Evolutionary conservation across 768 basidiomycete species (phyloP), one percentile per base, ranked within the genome.

Genomic region (Sarcomyxa edulis): DNA sequence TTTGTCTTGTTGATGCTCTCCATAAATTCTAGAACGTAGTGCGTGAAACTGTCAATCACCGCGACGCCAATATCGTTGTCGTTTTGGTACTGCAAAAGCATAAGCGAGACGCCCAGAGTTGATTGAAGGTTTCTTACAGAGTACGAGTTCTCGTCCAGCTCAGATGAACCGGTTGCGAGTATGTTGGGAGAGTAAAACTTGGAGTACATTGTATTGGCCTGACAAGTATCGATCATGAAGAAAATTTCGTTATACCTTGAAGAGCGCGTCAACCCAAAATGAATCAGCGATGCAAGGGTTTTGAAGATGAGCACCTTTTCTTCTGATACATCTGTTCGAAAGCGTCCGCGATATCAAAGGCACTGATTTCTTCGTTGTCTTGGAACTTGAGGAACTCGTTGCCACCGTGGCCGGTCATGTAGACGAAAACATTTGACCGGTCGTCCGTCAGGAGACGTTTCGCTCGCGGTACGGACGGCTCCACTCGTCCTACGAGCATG

Each of bases 321-420:
- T 97, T 97, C 58, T 94, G 87, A 70, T 84, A 93, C 95, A 99
- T 99, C 62, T 97, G 94, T 59, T 92, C 92, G 44, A 98, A 87
- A 2, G 96, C 94, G 55, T 98, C 95, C 0, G 95, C 95, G n/a
- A 98, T 77, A 55, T 98, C 96, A 42, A 87, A 91, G 0, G 95
- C 92, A 42, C 87, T 91, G 50, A 98, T 91, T 58, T 99, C 96
- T 60, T 98, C 96, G 56, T 88, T 93, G 56, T 99, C 96, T 56
- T 99, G 96, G 59, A 99, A 98, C 59, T 99, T 98, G 54, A 99
- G 77, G 58, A 98, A 99, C 59, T 96, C 96, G 51, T 95, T 87
- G 1, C 96, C 96, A 9, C 96, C 96, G 50, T 98, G 96, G 0
- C 96, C 96, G 0, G 96, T 95, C 90, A 98, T 88, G 61, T 96